Evolutionary conservation across 768 basidiomycete genomes (phyloP).

Genomic region (Kwoniella newhampshirensis): DNA sequence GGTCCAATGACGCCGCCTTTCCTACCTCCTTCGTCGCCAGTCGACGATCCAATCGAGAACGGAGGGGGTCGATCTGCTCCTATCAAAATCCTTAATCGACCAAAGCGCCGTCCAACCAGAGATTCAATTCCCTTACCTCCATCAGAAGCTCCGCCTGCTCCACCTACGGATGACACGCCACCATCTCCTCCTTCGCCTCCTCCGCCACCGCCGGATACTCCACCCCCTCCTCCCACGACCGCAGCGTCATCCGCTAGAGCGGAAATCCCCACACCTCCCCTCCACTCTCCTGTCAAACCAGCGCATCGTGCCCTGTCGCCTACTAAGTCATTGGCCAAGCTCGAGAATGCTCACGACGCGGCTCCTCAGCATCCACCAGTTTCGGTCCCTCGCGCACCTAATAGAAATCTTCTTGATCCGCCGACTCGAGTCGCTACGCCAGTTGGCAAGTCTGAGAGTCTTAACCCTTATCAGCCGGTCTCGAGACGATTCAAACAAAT

Average conservation of each 20-base stretch:
- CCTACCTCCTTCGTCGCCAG: neutral
- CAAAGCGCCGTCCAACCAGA: neutral
- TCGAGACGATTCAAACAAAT: constrained; percentile 6
- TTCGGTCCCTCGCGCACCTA: constrained; percentile 68
- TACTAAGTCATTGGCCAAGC: constrained; percentile 38
- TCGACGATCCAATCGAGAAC: neutral
- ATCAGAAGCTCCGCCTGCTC: neutral
- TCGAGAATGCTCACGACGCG: constrained; percentile 57
- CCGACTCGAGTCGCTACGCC: constrained; percentile 62
- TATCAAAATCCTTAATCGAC: constrained; percentile 16
- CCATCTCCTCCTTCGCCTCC: constrained; percentile 15
- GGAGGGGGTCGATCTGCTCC: constrained; percentile 5
- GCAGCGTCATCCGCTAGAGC: neutral
- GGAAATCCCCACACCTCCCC: neutral
- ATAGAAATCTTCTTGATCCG: constrained; percentile 63
- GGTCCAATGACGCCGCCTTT: neutral
- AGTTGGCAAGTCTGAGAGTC: neutral
- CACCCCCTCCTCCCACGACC: constrained; percentile 11
- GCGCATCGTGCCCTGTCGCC: constrained; percentile 27
- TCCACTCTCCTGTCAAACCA: constrained; percentile 25
- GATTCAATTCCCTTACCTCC: neutral
- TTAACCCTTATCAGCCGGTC: constrained; percentile 1
- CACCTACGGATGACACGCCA: constrained; percentile 6
- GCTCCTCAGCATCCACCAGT: constrained; percentile 55
- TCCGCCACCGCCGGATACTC: constrained; percentile 3